A percentile compares a stretch with the other conserved stretches of the same genome.
phyloP scores from a whole-genome alignment of 805 yeast genomes.

The Maudiozyma pseudohumilis region DNA sequence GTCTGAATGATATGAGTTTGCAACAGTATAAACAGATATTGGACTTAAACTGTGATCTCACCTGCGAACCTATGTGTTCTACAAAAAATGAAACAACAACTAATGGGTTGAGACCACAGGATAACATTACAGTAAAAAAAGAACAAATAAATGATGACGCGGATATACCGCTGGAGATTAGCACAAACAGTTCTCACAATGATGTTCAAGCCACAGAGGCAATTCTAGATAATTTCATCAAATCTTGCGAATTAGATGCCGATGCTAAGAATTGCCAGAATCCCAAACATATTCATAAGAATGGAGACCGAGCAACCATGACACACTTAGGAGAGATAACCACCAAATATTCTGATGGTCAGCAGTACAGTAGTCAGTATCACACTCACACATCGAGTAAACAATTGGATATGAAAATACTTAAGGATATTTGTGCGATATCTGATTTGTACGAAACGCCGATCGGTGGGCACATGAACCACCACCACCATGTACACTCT shows the following conservation, averaged over 20 bases:
- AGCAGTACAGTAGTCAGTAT: background rate
- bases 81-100: no score
- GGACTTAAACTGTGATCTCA: slow-evolving; percentile 19
- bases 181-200: no score
- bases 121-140: no score
- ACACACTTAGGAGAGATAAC: no score
- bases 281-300: background rate
- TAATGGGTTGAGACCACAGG: no score
- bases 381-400: slow-evolving; percentile 20
- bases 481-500: slow-evolving; percentile 11
- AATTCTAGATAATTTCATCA: slow-evolving; percentile 28
- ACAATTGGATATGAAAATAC: slow-evolving; percentile 21
- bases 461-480: slow-evolving; percentile 25
- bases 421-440: slow-evolving; percentile 27
- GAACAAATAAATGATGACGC: no score
- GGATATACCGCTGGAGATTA: no score
- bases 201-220: slow-evolving; percentile 9
- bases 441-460: slow-evolving; percentile 29
- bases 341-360: no score
- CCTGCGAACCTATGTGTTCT: slow-evolving; percentile 17
- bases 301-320: background rate
- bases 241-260: slow-evolving; percentile 22
- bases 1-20: background rate
- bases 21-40: slow-evolving; percentile 1
- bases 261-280: no score